These are phyloP conservation scores for Saturnispora silvae DNA, from an alignment of 805 yeast genomes.

Conservation along the genomic window DNA sequence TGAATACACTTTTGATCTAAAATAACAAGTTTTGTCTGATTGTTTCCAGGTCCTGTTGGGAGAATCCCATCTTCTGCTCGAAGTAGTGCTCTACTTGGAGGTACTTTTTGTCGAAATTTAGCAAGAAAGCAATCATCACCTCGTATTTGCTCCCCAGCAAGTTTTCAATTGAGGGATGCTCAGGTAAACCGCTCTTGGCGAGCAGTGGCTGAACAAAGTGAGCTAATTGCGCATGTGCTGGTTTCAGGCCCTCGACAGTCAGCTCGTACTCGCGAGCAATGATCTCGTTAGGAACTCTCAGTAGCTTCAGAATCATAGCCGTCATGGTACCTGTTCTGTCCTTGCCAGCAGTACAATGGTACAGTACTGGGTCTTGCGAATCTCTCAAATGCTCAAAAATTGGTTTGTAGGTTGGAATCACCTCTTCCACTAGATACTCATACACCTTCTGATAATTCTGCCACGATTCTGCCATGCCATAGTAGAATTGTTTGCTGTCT, in stretches of 20 bases:
- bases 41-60: constrained; percentile 27
- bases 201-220: neutral
- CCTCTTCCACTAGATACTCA: constrained; percentile 42
- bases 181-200: constrained; percentile 27
- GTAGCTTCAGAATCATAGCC: constrained; percentile 51
- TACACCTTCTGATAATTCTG: constrained; percentile 56
- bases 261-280: constrained; percentile 70
- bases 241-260: constrained; percentile 52
- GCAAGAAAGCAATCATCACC: constrained; percentile 56
- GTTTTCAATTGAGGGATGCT: constrained; percentile 45
- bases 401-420: constrained; percentile 34
- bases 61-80: constrained; percentile 33
- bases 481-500: neutral
- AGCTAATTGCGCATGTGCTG: constrained; percentile 34
- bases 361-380: constrained; percentile 41
- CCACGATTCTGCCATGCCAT: constrained; percentile 45
- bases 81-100: constrained; percentile 44
- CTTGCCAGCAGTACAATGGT: constrained; percentile 82
- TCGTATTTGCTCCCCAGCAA: constrained; percentile 56
- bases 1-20: neutral
- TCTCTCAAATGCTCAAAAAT: constrained; percentile 51
- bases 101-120: constrained; percentile 37
- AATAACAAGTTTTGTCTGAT: constrained; percentile 3
- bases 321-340: constrained; percentile 73
- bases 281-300: constrained; percentile 56